Percentiles rank a stretch among this genome's conserved stretches.
Evolutionary conservation across 441 rosid species (phyloP).

Genomic region (Sinapis alba): DNA sequence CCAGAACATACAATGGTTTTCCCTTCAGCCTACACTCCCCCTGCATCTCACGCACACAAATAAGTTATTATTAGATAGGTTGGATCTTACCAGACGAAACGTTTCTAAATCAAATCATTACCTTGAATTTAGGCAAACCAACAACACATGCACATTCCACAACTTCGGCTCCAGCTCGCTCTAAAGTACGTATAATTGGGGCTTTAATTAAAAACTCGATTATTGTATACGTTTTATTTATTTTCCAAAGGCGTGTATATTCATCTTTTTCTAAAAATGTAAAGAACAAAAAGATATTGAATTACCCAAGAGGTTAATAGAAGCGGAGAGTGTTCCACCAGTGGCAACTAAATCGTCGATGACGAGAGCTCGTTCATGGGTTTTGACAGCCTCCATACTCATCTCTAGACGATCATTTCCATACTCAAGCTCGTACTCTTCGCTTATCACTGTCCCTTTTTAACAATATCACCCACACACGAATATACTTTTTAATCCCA

Average conservation of each 20-base stretch:
- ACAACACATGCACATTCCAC: constrained; percentile 88
- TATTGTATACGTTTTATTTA: neutral
- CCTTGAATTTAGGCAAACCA: constrained; percentile 74
- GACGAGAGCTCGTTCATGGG: constrained; percentile 63
- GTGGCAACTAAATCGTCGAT: constrained; percentile 89
- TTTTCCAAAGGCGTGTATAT: neutral
- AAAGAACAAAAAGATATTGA: neutral
- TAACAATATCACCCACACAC: constrained; percentile 2
- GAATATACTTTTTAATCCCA: neutral
- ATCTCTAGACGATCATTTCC: constrained; percentile 83
- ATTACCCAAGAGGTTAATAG: constrained; percentile 71
- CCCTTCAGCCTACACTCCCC: constrained; percentile 66
- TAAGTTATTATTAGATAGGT: neutral
- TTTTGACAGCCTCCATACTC: constrained; percentile 68
- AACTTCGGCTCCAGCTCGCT: constrained; percentile 72
- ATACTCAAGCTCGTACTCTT: constrained; percentile 75
- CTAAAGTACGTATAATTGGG: constrained; percentile 36
- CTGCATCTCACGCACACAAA: constrained; percentile 38
- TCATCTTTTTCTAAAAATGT: no score
- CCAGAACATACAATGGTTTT: constrained; percentile 75
- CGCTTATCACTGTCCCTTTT: constrained; percentile 72
- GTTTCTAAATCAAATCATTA: constrained; percentile 26
- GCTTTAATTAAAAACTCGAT: neutral
- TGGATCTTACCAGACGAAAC: neutral
- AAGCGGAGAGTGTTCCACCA: constrained; percentile 86